Base-by-base conservation (phyloP, 2,329 filamentous ascomycete genomes). In the Zalaria obscura region DNA sequence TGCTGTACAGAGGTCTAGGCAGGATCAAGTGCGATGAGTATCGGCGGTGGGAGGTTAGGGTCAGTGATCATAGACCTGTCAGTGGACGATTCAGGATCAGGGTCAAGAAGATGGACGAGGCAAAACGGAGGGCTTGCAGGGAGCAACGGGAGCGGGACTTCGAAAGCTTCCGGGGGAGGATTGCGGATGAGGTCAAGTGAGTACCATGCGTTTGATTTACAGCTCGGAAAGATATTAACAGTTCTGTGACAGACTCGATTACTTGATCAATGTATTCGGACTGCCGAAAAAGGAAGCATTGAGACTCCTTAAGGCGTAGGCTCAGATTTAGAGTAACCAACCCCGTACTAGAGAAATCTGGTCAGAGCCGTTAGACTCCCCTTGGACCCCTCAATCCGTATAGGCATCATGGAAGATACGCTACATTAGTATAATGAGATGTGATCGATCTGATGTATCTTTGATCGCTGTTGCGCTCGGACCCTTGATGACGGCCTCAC, bases 61-160 rank as follows among this genome's bases (percentile, higher is more conserved):
- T 89, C 4, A 93, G 85, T 28, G 91, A 98, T 58, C 91, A 98
- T 62, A 73, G 91, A 48, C 91, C 91, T 6, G 91, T 98, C 27
- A 93, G 82, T 47, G 91, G 83, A 1, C 69, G 70, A 31, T 94
- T 98, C 64, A 78, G 76, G 55, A 74, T 95, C 41, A 76, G 83
- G 40, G 73, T 95, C 45, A 98, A 96, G 68, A 83, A 75, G 11
- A 79, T 96, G 29, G 73, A 80, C 46, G 70, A 75, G 4, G 73
- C 76, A 52, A 72, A 75, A 55, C 73, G 85, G 47, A 75, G 73
- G 1, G 60, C 66, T 27, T 73, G 75, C 10, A 85, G 80, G 78
- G 80, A 83, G 53, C 72, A 77, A 52, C 84, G 82, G 56, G 78
- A 85, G 59, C 70, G 80, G 49, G 73, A 77, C 47, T 89, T 93